Evolutionary conservation across 129 eudicot species (phyloP).

Genomic region (Flaveria linearis): DNA sequence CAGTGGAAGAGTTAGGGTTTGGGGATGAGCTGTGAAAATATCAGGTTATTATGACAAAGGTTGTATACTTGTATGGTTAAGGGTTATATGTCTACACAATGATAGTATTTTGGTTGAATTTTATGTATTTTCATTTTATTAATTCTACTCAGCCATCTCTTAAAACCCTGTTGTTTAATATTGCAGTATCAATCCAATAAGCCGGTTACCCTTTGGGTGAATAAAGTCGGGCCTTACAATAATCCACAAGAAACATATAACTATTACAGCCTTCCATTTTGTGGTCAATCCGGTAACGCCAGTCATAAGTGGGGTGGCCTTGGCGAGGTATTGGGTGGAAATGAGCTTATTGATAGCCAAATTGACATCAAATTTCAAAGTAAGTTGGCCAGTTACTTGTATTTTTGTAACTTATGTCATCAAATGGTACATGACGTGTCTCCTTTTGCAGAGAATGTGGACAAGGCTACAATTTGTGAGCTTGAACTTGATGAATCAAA

Average conservation of each 20-base stretch:
- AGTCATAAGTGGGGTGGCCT: slow-evolving; percentile 96
- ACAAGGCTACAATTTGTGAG: slow-evolving; percentile 63
- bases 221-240: slow-evolving; percentile 92
- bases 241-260: slow-evolving; percentile 99
- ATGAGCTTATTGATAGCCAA: slow-evolving; percentile 89
- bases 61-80: background rate
- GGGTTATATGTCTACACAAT: background rate
- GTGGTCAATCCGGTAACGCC: slow-evolving; percentile 56
- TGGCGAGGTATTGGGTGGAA: slow-evolving; percentile 96
- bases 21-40: background rate
- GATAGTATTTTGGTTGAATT: slow-evolving; percentile 12
- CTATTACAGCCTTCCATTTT: slow-evolving; percentile 91
- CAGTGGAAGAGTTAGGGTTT: background rate
- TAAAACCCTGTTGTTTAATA: slow-evolving; percentile 21
- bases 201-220: slow-evolving; percentile 72
- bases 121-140: background rate
- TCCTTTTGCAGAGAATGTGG: slow-evolving; percentile 68
- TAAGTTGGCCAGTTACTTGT: slow-evolving; percentile 35
- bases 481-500: slow-evolving; percentile 84
- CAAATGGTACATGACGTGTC: slow-evolving; percentile 24
- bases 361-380: slow-evolving; percentile 73
- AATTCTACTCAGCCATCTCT: background rate
- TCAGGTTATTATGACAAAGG: slow-evolving; percentile 3
- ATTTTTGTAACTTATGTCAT: slow-evolving; percentile 9
- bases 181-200: slow-evolving; percentile 72